Base-by-base conservation (phyloP, 768 basidiomycete genomes). In the Collybia mongolica region DNA sequence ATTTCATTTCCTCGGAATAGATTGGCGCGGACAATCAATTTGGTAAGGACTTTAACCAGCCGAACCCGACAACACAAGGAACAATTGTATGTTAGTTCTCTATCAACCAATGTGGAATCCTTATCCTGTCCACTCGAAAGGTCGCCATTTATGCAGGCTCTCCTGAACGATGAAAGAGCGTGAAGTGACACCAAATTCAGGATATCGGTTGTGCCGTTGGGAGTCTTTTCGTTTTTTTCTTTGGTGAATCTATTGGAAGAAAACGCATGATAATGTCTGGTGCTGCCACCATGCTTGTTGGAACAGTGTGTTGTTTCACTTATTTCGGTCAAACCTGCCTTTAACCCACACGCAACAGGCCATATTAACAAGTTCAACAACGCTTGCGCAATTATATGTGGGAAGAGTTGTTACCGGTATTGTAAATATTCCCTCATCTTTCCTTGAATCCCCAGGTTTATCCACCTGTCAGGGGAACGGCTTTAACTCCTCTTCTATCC, bases 21-120 rank as follows among this genome's bases (percentile, higher is more conserved):
- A 71, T 73, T 39, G 72, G 72, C 3, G 71, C 72, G n/a, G 60
- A 72, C 53, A 73, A 73, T 46, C 71, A 67, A 54, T 73, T 71
- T 48, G 72, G 70, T 23, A 57, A 42, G 17, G 72, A 73, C 39
- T 73, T 73, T 48, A 62, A 60, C 15, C 60, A 70, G 45, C 72
- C 72, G 0, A 56, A 67, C 48, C 64, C 71, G 3, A 71, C 70
- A 3, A 61, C 60, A 2, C 72, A 73, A 56, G 72, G 72, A 24
- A 66, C 67, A 0, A 73, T 73, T 22, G 72, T 72, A 54, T 18
- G 69, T 64, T 11, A 17, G 3, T 14, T 37, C 26, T 36, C 14
- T 36, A 9, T 14, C 11, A 6, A 3, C 19, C 8, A 14, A 46
- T 15, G 37, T 28, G 22, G 4, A 35, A 15, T 39, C 23, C 22